Evolutionary conservation across 176 grass and related monocot genomes (phyloP).

Genomic region (Aegilops umbellulata): DNA sequence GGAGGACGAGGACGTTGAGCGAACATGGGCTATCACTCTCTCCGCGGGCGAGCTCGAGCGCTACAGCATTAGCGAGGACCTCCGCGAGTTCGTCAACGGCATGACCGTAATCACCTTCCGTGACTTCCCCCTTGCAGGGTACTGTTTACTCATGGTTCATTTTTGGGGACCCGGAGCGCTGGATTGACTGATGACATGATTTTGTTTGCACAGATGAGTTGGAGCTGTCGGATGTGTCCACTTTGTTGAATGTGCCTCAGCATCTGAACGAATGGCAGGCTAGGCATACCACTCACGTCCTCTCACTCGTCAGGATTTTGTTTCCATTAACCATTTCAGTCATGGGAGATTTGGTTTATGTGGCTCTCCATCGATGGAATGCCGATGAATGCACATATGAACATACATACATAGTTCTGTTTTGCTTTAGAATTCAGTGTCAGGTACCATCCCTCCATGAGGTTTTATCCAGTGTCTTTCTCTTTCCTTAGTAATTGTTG

Average conservation of each 20-base stretch:
- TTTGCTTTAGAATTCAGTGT: not conserved
- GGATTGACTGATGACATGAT: not conserved
- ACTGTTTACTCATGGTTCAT: not conserved
- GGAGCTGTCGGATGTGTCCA: conserved; percentile 51
- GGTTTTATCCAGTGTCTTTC: too few relatives aligned
- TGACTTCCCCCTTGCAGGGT: conserved; percentile 65
- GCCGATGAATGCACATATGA: not conserved
- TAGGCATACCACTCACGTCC: conserved; percentile 70
- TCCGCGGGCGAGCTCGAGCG: conserved; percentile 37
- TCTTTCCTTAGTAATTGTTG: too few relatives aligned
- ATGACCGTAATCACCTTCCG: conserved; percentile 80
- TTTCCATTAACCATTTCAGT: not conserved
- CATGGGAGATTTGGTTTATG: not conserved
- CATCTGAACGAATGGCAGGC: conserved; percentile 84
- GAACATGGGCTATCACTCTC: too few relatives aligned
- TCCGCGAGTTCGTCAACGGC: conserved; percentile 83
- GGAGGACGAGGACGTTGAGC: too few relatives aligned
- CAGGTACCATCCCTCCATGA: too few relatives aligned
- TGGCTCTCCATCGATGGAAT: not conserved
- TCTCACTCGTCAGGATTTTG: conserved; percentile 74
- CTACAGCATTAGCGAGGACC: conserved; percentile 69
- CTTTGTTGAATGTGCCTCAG: conserved; percentile 25
- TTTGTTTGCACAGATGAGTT: conserved; percentile 57
- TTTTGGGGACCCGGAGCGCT: conserved; percentile 7
- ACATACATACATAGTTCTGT: not conserved